phyloP scores from a whole-genome alignment of 164 flowering plant species.

The Stephania yunnanensis region DNA sequence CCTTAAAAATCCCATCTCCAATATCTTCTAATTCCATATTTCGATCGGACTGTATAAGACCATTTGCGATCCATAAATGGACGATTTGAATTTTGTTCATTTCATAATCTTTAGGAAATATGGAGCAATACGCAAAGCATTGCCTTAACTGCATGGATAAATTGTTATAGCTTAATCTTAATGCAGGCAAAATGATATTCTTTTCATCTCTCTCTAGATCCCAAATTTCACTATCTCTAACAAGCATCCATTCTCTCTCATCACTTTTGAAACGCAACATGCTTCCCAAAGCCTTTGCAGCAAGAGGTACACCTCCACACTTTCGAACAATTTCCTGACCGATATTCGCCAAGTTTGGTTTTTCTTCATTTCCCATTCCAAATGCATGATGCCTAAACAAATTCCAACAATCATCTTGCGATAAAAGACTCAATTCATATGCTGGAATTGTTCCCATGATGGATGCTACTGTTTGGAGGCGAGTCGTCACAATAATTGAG shows the following conservation, averaged over 20 bases:
- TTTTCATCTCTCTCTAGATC: not conserved
- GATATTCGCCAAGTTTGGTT: not conserved
- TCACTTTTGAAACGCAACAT: not conserved
- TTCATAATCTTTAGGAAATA: not conserved
- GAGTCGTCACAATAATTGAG: slow-evolving; percentile 5
- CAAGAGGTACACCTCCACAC: slow-evolving; percentile 3
- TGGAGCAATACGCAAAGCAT: not conserved
- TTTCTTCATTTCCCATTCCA: not conserved
- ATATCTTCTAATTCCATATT: not conserved
- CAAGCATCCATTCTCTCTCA: not conserved
- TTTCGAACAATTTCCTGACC: not conserved
- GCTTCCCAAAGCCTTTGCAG: not conserved
- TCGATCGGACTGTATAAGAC: not conserved
- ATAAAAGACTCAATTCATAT: not conserved
- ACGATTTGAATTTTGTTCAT: not conserved
- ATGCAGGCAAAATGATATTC: not conserved
- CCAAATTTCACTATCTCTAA: not conserved
- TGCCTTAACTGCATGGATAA: not conserved
- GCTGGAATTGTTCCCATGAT: not conserved
- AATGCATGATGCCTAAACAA: not conserved
- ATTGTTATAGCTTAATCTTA: slow-evolving; percentile 1
- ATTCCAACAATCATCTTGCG: not conserved
- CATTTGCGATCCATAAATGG: not conserved
- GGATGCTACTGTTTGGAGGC: not conserved
- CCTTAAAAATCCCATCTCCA: slow-evolving; percentile 1